phyloP scores from a whole-genome alignment of 1,139 yeast genomes.

The Blastobotrys serpentis region DNA sequence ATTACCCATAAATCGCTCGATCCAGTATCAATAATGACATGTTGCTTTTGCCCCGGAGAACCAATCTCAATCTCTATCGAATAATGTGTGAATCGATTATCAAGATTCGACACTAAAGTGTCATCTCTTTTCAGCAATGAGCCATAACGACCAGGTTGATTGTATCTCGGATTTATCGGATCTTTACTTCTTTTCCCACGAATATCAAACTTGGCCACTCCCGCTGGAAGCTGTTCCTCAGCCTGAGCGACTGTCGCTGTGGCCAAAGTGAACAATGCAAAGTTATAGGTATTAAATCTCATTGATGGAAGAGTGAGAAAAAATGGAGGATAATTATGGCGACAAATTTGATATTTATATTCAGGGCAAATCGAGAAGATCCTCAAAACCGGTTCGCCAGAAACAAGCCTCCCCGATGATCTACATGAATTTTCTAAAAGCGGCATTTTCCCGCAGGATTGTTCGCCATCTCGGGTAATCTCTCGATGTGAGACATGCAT shows the following conservation, averaged over 20 bases:
- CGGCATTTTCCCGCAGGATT: no score
- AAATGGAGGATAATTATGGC: no score
- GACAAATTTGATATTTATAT: no score
- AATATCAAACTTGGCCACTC: conserved; percentile 1
- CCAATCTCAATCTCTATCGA: conserved; percentile 52
- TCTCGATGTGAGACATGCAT: no score
- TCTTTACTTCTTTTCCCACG: not conserved
- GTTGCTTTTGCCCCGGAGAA: conserved; percentile 51
- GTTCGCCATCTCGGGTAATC: no score
- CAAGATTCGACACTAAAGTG: not conserved
- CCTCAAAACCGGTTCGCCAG: not conserved
- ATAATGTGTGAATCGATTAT: conserved; percentile 31
- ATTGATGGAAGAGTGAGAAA: no score
- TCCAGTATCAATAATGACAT: conserved; percentile 63
- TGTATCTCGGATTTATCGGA: not conserved
- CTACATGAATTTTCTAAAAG: not conserved
- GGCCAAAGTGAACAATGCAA: not conserved
- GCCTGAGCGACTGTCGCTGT: not conserved
- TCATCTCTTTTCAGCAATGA: not conserved
- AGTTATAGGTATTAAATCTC: not conserved
- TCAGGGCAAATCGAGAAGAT: not conserved
- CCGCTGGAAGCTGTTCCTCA: not conserved
- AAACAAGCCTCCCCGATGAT: not conserved
- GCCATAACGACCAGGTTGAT: not conserved
- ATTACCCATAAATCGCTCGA: conserved; percentile 65